Evolutionary conservation across 2,329 filamentous ascomycete species (phyloP).

Genomic region (Sphaerostilbella broomeana): DNA sequence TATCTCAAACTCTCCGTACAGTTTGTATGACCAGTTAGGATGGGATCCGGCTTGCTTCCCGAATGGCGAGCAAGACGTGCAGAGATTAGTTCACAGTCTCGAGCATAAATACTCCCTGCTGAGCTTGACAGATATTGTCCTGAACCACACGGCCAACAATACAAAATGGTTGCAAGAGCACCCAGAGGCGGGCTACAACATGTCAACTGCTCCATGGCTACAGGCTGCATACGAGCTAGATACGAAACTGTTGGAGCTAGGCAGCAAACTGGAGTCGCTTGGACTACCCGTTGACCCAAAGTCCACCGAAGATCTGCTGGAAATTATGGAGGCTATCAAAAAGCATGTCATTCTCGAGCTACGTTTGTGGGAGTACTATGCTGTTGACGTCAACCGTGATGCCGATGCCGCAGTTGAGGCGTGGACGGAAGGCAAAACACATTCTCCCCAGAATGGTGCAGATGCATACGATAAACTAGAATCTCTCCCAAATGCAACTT

Average conservation of each 20-base stretch:
- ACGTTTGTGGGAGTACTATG: constrained; percentile 90
- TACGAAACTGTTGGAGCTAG: constrained; percentile 63
- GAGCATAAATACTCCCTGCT: constrained; percentile 79
- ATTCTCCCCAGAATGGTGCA: constrained; percentile 41
- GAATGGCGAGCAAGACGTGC: constrained; percentile 74
- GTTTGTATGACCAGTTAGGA: constrained; percentile 82
- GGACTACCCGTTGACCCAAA: constrained; percentile 71
- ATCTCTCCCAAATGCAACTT: constrained; percentile 38
- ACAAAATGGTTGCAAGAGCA: constrained; percentile 91
- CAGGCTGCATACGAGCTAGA: constrained; percentile 58
- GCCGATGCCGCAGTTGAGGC: constrained; percentile 60
- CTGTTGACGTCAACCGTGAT: constrained; percentile 69
- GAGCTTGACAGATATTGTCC: constrained; percentile 90
- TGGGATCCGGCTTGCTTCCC: constrained; percentile 83
- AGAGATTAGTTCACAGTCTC: constrained; percentile 70
- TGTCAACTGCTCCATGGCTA: constrained; percentile 78
- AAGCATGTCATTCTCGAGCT: constrained; percentile 69
- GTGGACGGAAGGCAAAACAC: constrained; percentile 59
- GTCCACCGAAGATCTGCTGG: constrained; percentile 63
- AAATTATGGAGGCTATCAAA: constrained; percentile 80
- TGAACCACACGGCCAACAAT: constrained; percentile 96
- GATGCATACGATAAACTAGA: constrained; percentile 26
- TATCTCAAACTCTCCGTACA: constrained; percentile 92
- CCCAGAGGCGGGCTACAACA: constrained; percentile 91
- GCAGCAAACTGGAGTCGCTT: constrained; percentile 61